A percentile compares a stretch with the other conserved stretches of the same genome.
Evolutionary conservation across 345 rosid genomes (phyloP).

Genomic region (Eucalyptus decipiens): DNA sequence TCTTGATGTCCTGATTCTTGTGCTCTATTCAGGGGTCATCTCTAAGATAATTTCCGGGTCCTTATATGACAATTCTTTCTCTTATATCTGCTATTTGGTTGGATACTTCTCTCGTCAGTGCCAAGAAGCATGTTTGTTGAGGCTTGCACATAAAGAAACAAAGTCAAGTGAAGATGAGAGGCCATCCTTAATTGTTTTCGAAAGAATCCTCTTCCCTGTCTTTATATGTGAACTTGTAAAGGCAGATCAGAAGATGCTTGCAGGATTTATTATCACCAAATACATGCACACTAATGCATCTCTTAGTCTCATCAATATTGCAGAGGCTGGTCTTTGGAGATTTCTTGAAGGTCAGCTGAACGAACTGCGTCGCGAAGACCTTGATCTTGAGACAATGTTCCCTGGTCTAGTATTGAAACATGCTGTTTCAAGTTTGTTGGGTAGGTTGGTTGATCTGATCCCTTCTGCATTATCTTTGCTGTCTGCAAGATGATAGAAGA

Average conservation of each 20-base stretch:
- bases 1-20: constrained; percentile 44
- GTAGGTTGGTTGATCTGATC: constrained; percentile 28
- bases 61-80: constrained; percentile 34
- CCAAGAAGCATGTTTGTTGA: constrained; percentile 42
- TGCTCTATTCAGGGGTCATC: constrained; percentile 49
- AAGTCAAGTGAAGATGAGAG: neutral
- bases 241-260: constrained; percentile 62
- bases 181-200: constrained; percentile 19
- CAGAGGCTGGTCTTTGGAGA: constrained; percentile 57
- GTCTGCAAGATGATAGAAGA: neutral
- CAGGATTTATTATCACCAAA: constrained; percentile 64
- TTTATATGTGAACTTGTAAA: constrained; percentile 65
- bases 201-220: constrained; percentile 52
- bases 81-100: constrained; percentile 54
- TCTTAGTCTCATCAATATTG: constrained; percentile 47
- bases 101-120: constrained; percentile 58
- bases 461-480: constrained; percentile 19
- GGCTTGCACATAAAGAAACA: neutral
- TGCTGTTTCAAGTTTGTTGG: constrained; percentile 26
- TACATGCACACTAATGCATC: constrained; percentile 75
- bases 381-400: constrained; percentile 4
- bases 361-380: constrained; percentile 12
- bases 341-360: constrained; percentile 53
- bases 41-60: constrained; percentile 34
- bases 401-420: constrained; percentile 21